phyloP scores from a whole-genome alignment of 23 red algal genomes.

The Agarophyton chilense region DNA sequence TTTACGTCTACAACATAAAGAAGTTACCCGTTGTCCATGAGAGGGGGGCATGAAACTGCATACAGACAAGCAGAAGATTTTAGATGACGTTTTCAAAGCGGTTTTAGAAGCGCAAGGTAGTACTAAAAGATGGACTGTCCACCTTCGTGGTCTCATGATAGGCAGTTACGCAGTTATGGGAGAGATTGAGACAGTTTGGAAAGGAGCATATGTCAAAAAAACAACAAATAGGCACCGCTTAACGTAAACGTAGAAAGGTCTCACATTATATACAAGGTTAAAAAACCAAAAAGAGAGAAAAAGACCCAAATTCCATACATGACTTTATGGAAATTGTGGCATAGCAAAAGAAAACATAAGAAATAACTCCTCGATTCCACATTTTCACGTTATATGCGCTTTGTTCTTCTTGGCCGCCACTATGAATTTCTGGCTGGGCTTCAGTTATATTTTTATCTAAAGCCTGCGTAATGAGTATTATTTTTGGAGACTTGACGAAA shows the following conservation, averaged over 20 bases:
- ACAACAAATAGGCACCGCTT: neutral
- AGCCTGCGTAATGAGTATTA: too few relatives aligned
- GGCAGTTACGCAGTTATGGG: neutral
- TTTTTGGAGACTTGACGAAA: too few relatives aligned
- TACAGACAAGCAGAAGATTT: neutral
- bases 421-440: slow-evolving; percentile 5
- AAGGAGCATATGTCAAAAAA: neutral
- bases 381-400: neutral
- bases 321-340: neutral
- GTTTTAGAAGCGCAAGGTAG: slow-evolving; percentile 17
- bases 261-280: neutral
- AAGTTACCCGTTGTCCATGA: too few relatives aligned
- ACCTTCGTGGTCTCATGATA: slow-evolving; percentile 28
- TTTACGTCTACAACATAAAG: too few relatives aligned
- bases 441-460: neutral
- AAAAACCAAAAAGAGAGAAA: neutral
- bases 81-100: slow-evolving; percentile 19
- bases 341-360: slow-evolving; percentile 6
- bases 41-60: neutral
- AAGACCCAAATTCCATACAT: neutral
- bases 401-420: neutral
- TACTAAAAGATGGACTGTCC: slow-evolving; percentile 25
- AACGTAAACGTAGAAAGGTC: neutral
- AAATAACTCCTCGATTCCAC: neutral
- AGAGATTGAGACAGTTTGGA: slow-evolving; percentile 9